phyloP scores from a whole-genome alignment of 768 basidiomycete genomes.

The Cystobasidium tubakii region DNA sequence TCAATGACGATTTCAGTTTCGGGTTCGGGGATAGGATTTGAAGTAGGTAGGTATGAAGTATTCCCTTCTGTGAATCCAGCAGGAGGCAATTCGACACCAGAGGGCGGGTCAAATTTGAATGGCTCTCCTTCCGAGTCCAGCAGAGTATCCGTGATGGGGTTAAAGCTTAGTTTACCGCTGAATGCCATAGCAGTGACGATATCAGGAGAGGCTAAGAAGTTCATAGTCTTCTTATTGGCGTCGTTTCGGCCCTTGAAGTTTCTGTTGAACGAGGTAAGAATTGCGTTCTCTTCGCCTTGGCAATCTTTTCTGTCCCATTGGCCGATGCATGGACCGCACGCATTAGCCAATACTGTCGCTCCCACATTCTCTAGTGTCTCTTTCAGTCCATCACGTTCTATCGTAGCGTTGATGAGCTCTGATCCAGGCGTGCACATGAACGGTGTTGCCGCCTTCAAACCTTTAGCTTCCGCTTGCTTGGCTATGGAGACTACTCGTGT shows the following conservation, averaged over 20 bases:
- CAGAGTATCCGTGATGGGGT: slow-evolving; percentile 75
- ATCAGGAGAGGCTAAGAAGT: slow-evolving; percentile 94
- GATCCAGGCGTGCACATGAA: slow-evolving; percentile 60
- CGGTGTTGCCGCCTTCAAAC: slow-evolving; percentile 61
- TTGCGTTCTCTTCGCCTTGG: slow-evolving; percentile 85
- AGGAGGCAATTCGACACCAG: slow-evolving; percentile 74
- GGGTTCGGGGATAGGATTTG: slow-evolving; percentile 67
- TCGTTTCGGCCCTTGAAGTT: slow-evolving; percentile 95
- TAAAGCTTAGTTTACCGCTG: slow-evolving; percentile 85
- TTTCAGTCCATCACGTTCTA: slow-evolving; percentile 88
- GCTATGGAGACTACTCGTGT: slow-evolving; percentile 88
- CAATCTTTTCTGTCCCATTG: slow-evolving; percentile 95
- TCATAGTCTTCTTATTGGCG: slow-evolving; percentile 76
- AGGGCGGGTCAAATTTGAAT: slow-evolving; percentile 80
- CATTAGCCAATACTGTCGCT: slow-evolving; percentile 91
- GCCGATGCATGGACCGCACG: slow-evolving; percentile 97
- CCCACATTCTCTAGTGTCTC: slow-evolving; percentile 71
- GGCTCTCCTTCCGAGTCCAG: slow-evolving; percentile 62
- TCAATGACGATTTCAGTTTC: slow-evolving; percentile 71
- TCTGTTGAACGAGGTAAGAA: slow-evolving; percentile 94
- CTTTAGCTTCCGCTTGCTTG: slow-evolving; percentile 75
- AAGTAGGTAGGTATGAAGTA: slow-evolving; percentile 67
- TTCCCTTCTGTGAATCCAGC: slow-evolving; percentile 66
- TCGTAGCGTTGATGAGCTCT: slow-evolving; percentile 94
- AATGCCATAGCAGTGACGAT: slow-evolving; percentile 88